Percentiles rank a stretch among this genome's conserved stretches.
phyloP scores from a whole-genome alignment of 768 basidiomycete species.

The Termitomyces sp. region DNA sequence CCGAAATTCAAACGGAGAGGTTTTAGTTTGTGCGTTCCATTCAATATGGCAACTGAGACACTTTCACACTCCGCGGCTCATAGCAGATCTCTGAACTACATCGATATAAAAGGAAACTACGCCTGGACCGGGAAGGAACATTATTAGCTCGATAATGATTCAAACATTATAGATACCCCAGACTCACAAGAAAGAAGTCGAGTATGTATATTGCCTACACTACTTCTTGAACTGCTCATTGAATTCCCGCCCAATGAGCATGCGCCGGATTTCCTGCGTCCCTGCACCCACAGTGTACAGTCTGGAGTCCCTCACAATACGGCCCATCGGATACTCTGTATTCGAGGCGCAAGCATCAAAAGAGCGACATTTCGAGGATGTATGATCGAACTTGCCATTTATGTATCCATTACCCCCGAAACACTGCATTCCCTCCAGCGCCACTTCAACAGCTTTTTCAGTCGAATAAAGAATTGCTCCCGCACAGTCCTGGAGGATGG shows the following conservation, averaged over 20 bases:
- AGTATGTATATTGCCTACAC: neutral
- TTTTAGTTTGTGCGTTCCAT: slow-evolving; percentile 14
- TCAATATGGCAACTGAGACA: slow-evolving; percentile 18
- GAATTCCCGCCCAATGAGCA: slow-evolving; percentile 93
- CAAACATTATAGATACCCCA: slow-evolving; percentile 7
- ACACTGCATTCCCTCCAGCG: slow-evolving; percentile 89
- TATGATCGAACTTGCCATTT: slow-evolving; percentile 51
- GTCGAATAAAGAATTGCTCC: slow-evolving; percentile 93
- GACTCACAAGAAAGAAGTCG: slow-evolving; percentile 1
- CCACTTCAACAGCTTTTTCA: slow-evolving; percentile 87
- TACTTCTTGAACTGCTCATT: slow-evolving; percentile 55
- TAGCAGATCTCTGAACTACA: slow-evolving; percentile 11
- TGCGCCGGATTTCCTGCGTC: slow-evolving; percentile 90
- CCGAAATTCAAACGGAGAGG: slow-evolving; percentile 19
- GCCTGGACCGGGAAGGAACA: slow-evolving; percentile 12
- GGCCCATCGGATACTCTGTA: slow-evolving; percentile 84
- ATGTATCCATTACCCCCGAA: slow-evolving; percentile 95
- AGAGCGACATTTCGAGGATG: neutral
- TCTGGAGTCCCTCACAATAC: slow-evolving; percentile 81
- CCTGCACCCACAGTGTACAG: slow-evolving; percentile 96
- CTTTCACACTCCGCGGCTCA: slow-evolving; percentile 17
- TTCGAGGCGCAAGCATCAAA: neutral
- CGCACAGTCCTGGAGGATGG: slow-evolving; percentile 73
- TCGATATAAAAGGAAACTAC: slow-evolving; percentile 15
- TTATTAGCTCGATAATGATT: slow-evolving; percentile 4